Evolutionary conservation across 306 rosid genomes (phyloP).

Genomic region (Echinosophora koreensis): DNA sequence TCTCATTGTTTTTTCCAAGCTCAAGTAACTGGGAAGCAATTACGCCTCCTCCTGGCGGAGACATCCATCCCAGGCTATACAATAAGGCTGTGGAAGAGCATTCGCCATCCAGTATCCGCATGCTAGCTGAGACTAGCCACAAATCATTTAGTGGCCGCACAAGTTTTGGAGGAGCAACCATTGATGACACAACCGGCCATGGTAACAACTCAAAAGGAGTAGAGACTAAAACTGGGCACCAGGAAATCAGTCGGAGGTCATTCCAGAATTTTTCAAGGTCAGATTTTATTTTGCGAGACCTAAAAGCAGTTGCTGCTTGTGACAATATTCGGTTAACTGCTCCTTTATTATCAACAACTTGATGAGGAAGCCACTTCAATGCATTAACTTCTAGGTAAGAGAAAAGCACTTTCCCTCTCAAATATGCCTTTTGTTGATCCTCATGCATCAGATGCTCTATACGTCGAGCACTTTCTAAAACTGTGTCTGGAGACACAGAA

Average conservation of each 20-base stretch:
- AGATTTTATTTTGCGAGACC: conserved; percentile 70
- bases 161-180: conserved; percentile 98
- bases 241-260: conserved; percentile 79
- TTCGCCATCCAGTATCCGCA: conserved; percentile 90
- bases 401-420: conserved; percentile 81
- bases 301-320: conserved; percentile 76
- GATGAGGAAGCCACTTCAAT: conserved; percentile 86
- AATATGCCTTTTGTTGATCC: conserved; percentile 83
- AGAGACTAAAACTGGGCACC: conserved; percentile 90
- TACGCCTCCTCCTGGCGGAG: conserved; percentile 92
- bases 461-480: conserved; percentile 81
- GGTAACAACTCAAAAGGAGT: conserved; percentile 85
- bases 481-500: conserved; percentile 78
- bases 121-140: conserved; percentile 98
- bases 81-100: conserved; percentile 89
- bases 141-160: conserved; percentile 77
- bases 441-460: conserved; percentile 76
- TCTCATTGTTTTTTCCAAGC: conserved; percentile 94
- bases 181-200: conserved; percentile 88
- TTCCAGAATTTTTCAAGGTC: conserved; percentile 90
- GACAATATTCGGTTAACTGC: conserved; percentile 81
- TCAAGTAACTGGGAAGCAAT: conserved; percentile 96
- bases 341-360: conserved; percentile 65
- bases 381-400: conserved; percentile 96
- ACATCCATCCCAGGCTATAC: conserved; percentile 85